Base-by-base conservation (phyloP, 371 early-diverging fungal genomes). In the Mucor velutinosus region DNA sequence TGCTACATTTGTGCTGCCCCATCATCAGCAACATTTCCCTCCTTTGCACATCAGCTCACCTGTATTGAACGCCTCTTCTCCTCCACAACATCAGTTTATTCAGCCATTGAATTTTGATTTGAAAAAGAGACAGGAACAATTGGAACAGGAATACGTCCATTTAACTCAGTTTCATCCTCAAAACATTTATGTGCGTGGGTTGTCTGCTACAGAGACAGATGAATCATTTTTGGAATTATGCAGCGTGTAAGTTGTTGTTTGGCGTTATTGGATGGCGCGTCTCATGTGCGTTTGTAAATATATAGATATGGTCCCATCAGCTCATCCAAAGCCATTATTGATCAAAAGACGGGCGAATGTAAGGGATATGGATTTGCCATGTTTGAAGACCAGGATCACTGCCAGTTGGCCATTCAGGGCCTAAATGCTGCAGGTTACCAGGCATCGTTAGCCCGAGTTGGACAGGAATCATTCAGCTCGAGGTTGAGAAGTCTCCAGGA, bases 291-390 rank as follows among this genome's bases (percentile, higher is more conserved):
- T 41, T 41, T 14, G n/a, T n/a, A n/a, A n/a, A 43, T 4, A 25
- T 56, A 1, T 62, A 91, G 91, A 15, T 94, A 83, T 70, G 97
- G 97, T 27, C 76, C 74, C 12, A 90, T 97, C 45, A 74, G 87
- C 25, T 93, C 95, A 21, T 89, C 91, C 63, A 97, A 96, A 70
- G 88, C 92, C 11, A 95, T 96, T 41, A 75, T 94, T 47, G 92
- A 96, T 73, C 89, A 86, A 59, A 84, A 81, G 32, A 88, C 93
- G 2, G 88, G 89, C 30, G 84, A 86, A 64, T 97, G 97, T 72
- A 93, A 93, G 76, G 95, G 96, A 0, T 94, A 91, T 76, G 97
- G 97, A 12, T 97, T 97, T 72, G 94, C 93, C 35, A 89, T 94
- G 88, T 97, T 92, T 74, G 90, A 91, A 60, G 88, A 81, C 19